A percentile compares a stretch with the other conserved stretches of the same genome.
phyloP scores from a whole-genome alignment of 1,284 basidiomycete genomes.

The Rhodotorula sp. region DNA sequence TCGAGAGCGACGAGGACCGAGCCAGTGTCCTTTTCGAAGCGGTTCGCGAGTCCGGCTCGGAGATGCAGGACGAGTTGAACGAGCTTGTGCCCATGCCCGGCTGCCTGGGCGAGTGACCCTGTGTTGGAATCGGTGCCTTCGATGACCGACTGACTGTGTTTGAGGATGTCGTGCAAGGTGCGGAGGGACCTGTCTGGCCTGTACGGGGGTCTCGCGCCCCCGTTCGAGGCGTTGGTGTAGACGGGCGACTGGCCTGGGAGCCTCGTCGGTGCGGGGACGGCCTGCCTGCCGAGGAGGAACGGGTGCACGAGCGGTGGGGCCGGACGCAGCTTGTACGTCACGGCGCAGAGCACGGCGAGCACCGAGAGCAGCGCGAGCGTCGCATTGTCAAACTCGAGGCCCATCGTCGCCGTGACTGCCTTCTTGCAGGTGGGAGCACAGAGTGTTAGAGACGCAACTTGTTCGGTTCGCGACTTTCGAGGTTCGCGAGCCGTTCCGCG shows the following conservation, averaged over 20 bases:
- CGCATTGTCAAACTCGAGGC: conserved; percentile 22
- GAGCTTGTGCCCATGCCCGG: conserved; percentile 22
- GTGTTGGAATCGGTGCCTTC: conserved; percentile 26
- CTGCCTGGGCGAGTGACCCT: neutral
- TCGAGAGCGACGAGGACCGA: conserved; percentile 26
- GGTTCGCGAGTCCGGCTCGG: conserved; percentile 20
- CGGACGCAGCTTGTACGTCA: conserved; percentile 14
- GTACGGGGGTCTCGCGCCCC: conserved; percentile 6
- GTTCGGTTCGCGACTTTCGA: neutral
- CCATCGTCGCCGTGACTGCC: too few species aligned
- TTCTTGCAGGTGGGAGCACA: too few species aligned
- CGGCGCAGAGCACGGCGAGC: conserved; percentile 8
- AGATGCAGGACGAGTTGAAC: conserved; percentile 14
- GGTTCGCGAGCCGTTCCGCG: neutral
- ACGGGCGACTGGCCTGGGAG: conserved; percentile 29
- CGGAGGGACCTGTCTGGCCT: conserved; percentile 24
- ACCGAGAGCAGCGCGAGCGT: conserved; percentile 20
- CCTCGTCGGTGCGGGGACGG: conserved; percentile 14
- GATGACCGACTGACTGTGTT: conserved; percentile 12
- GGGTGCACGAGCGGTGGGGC: conserved; percentile 36
- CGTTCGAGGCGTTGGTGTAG: conserved; percentile 22
- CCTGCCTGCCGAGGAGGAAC: conserved; percentile 39
- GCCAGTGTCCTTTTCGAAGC: conserved; percentile 6
- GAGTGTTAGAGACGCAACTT: neutral
- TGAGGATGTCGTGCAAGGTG: conserved; percentile 23